Evolutionary conservation across 768 basidiomycete species (phyloP).

Genomic region (Pleurotus platypus): DNA sequence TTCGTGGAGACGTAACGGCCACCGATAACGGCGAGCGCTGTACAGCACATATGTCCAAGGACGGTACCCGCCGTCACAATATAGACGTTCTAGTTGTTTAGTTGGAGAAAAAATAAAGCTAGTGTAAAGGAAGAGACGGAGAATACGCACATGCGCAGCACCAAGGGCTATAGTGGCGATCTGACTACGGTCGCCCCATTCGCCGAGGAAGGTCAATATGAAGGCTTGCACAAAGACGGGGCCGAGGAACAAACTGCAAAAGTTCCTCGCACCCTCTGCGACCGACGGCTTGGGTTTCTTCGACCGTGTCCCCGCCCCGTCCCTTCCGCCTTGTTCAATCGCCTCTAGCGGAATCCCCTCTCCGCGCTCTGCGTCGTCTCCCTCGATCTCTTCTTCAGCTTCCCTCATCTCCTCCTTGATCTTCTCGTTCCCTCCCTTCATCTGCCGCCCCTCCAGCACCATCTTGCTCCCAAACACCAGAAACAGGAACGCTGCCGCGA

Average conservation of each 20-base stretch:
- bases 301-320: neutral
- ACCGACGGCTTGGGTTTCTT: constrained; percentile 21
- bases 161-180: constrained; percentile 95
- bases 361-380: constrained; percentile 53
- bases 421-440: constrained; percentile 76
- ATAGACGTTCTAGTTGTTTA: constrained; percentile 73
- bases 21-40: constrained; percentile 86
- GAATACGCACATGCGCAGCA: constrained; percentile 79
- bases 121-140: neutral
- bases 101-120: neutral
- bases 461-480: constrained; percentile 89
- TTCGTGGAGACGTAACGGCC: constrained; percentile 91
- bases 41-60: constrained; percentile 84
- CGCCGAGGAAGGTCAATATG: constrained; percentile 93
- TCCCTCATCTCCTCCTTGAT: constrained; percentile 94
- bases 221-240: constrained; percentile 97
- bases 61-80: constrained; percentile 89
- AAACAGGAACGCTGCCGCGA: constrained; percentile 79
- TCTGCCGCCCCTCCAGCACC: constrained; percentile 78
- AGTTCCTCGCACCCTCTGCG: constrained; percentile 72
- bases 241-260: constrained; percentile 77
- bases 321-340: constrained; percentile 65
- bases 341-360: constrained; percentile 63
- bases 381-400: constrained; percentile 93
- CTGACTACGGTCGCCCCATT: constrained; percentile 98